Evolutionary conservation across 352 stramenopile genomes (phyloP), one percentile per base, ranked within the genome.

Genomic region (Pythium biforme): DNA sequence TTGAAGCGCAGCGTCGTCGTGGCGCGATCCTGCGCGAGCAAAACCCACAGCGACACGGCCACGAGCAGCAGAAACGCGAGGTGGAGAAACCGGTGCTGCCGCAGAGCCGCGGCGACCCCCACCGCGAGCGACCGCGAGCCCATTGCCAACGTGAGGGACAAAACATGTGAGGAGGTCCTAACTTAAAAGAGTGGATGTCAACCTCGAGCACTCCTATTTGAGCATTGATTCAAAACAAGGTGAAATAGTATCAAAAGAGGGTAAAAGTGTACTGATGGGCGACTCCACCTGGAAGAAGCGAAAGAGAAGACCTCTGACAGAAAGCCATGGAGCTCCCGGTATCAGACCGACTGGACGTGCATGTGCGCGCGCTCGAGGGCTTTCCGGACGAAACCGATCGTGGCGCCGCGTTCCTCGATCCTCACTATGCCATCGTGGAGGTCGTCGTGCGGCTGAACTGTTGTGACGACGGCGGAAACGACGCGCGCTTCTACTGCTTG

Each of bases 321-420:
- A n/a, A n/a, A n/a, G n/a, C n/a, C 29, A 33, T 37, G 31, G 31
- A 37, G 8, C 31, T 37, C 31, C 8, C 1, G 14, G 3, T 8
- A 37, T 12, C 31, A 8, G 54, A 29, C 25, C 9, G 25, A 10
- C 20, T 64, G 19, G 57, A 56, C 31, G n/a, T 57, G 19, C 49
- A 52, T 20, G 3, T 67, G 37, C 60, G 60, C 15, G 60, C 60
- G 41, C 31, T 67, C 34, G 23, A 56, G 19, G 60, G 60, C 7
- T 67, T 67, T 45, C 60, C 60, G 20, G 29, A 51, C 39, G 39
- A 54, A n/a, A 19, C 3, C 6, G 51, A 50, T 12, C 15, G 23
- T 15, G 25, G 7, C 10, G 55, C 56, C n/a, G 60, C 15, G 5
- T 11, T 19, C 51, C 17, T 11, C 9, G 60, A 67, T n/a, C 22